Percentiles rank a stretch among this genome's conserved stretches.
These are phyloP conservation scores for Plasmodium relictum DNA, from an alignment of 169 alveolate species.

Conservation along the genomic window DNA sequence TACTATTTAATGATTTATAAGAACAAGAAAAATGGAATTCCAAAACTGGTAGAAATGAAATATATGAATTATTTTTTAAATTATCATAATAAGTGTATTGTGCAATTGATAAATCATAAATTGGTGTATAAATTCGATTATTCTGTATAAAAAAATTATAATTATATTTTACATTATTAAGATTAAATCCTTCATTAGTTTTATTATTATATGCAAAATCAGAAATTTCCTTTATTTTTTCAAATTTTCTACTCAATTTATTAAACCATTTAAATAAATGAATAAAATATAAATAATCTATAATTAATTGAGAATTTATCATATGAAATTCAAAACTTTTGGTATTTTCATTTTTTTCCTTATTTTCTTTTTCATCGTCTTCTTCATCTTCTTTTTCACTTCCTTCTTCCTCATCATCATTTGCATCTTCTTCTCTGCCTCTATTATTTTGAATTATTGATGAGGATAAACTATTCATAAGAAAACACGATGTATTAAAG, in stretches of 20 bases:
- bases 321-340: conserved; percentile 36
- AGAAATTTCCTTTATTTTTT: conserved; percentile 20
- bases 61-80: conserved; percentile 17
- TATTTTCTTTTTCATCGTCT: conserved; percentile 12
- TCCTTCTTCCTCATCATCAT: conserved; percentile 9
- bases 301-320: conserved; percentile 31
- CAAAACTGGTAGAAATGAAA: conserved; percentile 28
- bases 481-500: neutral
- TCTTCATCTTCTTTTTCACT: conserved; percentile 20
- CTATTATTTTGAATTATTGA: neutral
- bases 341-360: conserved; percentile 29
- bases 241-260: conserved; percentile 29
- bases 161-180: conserved; percentile 8
- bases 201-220: conserved; percentile 14
- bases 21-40: conserved; percentile 58
- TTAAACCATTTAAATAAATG: conserved; percentile 22
- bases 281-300: conserved; percentile 48
- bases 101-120: conserved; percentile 31
- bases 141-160: conserved; percentile 44
- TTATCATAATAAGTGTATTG: conserved; percentile 43
- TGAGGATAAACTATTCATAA: neutral
- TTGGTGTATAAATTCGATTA: conserved; percentile 48
- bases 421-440: neutral
- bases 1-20: conserved; percentile 27
- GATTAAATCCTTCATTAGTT: conserved; percentile 2